Conservation (phyloP, 345 rosid species). For the Corymbia maculata region DNA sequence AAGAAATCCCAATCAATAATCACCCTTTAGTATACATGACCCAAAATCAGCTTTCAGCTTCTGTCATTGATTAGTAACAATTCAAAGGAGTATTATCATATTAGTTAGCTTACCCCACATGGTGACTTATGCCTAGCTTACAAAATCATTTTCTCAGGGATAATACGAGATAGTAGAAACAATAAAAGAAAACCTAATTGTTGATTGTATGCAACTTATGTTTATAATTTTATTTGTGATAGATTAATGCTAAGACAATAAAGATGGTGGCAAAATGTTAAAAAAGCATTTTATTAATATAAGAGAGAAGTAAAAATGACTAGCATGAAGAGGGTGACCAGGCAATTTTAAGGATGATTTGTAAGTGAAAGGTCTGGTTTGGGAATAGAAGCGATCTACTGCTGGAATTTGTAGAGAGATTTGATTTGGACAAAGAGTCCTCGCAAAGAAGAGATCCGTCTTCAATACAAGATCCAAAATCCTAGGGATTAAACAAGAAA, state of each 20-base stretch:
- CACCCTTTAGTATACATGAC: not conserved
- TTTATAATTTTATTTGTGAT: not conserved
- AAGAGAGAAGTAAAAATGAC: no score
- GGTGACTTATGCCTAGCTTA: not conserved
- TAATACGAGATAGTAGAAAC: not conserved
- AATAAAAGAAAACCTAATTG: not conserved
- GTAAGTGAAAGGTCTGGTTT: not conserved
- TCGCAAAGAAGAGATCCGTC: not conserved
- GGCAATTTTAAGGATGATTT: not conserved
- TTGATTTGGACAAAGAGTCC: not conserved
- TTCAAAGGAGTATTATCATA: not conserved
- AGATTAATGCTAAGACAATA: not conserved
- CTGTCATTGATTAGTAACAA: not conserved
- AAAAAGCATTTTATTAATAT: no score
- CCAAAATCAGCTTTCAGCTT: not conserved
- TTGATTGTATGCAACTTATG: no score
- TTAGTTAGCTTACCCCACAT: not conserved
- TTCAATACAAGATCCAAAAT: not conserved
- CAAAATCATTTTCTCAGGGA: not conserved
- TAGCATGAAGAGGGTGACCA: not conserved
- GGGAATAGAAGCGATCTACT: not conserved
- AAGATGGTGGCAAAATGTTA: no score
- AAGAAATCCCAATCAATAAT: not conserved
- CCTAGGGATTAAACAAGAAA: not conserved
- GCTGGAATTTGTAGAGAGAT: not conserved